Evolutionary conservation across 2,329 filamentous ascomycete species (phyloP).

Genomic region (Cordyceps fumosorosea): DNA sequence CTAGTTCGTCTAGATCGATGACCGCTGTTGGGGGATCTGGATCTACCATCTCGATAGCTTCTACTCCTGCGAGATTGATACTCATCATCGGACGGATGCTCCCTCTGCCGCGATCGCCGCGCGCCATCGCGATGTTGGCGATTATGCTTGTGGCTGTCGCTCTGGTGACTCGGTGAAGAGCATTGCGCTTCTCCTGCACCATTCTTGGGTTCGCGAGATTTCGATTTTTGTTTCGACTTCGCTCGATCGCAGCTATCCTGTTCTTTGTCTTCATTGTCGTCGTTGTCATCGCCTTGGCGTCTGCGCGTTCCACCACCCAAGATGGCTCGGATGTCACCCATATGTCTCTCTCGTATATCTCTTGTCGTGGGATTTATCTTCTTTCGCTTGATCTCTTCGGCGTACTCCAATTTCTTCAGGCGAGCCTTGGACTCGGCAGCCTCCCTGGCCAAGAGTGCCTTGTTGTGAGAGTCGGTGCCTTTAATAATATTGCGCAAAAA

Average conservation of each 20-base stretch:
- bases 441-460: constrained; percentile 76
- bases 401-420: constrained; percentile 53
- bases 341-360: constrained; percentile 51
- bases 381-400: constrained; percentile 37
- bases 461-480: constrained; percentile 84
- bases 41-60: not conserved
- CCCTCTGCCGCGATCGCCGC: not conserved
- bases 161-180: not conserved
- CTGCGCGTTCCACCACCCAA: constrained; percentile 39
- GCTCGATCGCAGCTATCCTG: constrained; percentile 11
- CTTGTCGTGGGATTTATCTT: constrained; percentile 39
- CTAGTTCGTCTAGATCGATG: not conserved
- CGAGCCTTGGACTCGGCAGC: constrained; percentile 69
- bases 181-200: not conserved
- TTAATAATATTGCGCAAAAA: constrained; percentile 85
- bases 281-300: constrained; percentile 16
- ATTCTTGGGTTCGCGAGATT: not conserved
- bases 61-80: not conserved
- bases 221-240: not conserved
- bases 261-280: constrained; percentile 12
- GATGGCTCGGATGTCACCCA: constrained; percentile 55
- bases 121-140: not conserved
- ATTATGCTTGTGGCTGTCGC: not conserved
- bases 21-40: not conserved
- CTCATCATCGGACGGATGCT: not conserved